Evolutionary conservation across 78 protist species (phyloP), one percentile per base, ranked within the genome.

Genomic region (Speleostelium caveatum): DNA sequence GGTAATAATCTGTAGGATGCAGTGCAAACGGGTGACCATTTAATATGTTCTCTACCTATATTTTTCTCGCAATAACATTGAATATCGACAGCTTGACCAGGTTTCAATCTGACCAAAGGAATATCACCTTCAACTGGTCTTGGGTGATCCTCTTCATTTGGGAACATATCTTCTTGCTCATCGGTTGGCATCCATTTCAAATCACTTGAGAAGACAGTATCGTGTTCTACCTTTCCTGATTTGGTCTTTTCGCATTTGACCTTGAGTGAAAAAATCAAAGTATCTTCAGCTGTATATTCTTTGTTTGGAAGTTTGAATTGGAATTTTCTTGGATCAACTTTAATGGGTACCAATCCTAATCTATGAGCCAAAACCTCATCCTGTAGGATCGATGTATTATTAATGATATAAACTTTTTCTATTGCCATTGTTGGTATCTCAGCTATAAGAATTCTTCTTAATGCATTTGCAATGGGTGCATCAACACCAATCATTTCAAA

Each of bases 21-120:
- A n/a, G 99, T 97, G 4, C 95, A 92, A 16, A 98, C 99, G 7
- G 99, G 99, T 32, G 96, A 93, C 97, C 97, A 98, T 85, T 98
- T 98, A 60, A 99, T 98, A 69, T 98, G 99, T 22, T 41, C 71
- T 66, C 92, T 94, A 8, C 99, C 99, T 19, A 96, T 86, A 33
- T 99, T 98, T 65, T 94, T 95, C 39, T 67, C 73, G 24, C 92
- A 74, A 59, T 66, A 85, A 16, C 69, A 62, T 28, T 75, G 91
- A 8, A 96, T 32, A 21, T 58, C 91, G 21, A 97, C 69, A 32
- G 45, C 68, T 73, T 94, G 87, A 56, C 97, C 97, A 0, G 98
- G 98, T 26, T 98, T 68, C 85, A 98, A 7, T 73, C 96, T 93
- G 17, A 88, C 79, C 38, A 98, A 83, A n/a, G 96, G 66, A n/a